Evolutionary conservation across 2,329 filamentous ascomycete species (phyloP), one percentile per base, ranked within the genome.

Genomic region (Acarospora socialis): DNA sequence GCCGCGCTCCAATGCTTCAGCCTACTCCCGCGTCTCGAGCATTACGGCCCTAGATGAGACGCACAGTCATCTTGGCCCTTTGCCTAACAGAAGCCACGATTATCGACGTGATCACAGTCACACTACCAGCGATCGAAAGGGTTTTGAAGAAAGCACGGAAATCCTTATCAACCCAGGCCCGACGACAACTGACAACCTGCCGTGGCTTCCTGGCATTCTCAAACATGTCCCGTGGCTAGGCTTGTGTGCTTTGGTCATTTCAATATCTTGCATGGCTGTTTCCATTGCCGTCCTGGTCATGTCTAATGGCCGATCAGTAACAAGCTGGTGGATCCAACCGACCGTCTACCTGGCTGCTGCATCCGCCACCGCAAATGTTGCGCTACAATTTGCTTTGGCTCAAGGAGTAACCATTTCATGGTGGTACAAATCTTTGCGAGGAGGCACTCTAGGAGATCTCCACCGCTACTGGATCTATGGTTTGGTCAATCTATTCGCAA

Each of bases 401-500:
- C 20, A 37, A 23, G 35, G 30, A n/a, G 18, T 21, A 6, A 35
- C 24, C 15, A 33, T 37, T n/a, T 31, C 31, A 13, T 37, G 35
- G 35, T 37, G 35, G 35, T 29, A 25, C 14, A 12, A 25, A 18
- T 19, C 32, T 7, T 22, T 29, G 7, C 13, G 25, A 10, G 31
- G 24, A 19, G 26, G 20, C 8, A 28, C n/a, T 5, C 15, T 43
- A 10, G 37, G 28, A 8, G 39, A 43, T 25, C 23, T 43, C 3
- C 41, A 43, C 21, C 33, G 40, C 2, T 27, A 23, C 15, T 43
- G 40, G 39, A 19, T 21, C 7, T 40, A 15, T 28, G 41, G 39
- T n/a, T n/a, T n/a, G n/a, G n/a, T n/a, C n/a, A n/a, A n/a, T n/a
- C n/a, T n/a, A n/a, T n/a, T n/a, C n/a, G n/a, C n/a, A n/a, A n/a